phyloP scores from a whole-genome alignment of 176 grass and related monocot species.

The Canna indica region DNA sequence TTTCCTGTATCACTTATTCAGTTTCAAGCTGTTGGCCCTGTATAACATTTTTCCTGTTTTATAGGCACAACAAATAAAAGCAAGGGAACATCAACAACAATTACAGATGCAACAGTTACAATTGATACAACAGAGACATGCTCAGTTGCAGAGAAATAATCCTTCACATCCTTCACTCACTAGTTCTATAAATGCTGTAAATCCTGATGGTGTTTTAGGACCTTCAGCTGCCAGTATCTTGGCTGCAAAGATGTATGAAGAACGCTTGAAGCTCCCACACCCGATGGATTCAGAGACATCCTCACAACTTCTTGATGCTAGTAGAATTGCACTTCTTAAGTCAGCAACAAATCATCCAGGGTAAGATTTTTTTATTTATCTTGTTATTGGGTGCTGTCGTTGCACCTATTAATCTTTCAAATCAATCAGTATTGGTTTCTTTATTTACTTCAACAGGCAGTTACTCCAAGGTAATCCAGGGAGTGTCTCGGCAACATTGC shows the following conservation, averaged over 20 bases:
- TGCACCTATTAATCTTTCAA: no score
- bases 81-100: constrained; percentile 87
- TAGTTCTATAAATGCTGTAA: constrained; percentile 56
- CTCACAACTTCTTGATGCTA: constrained; percentile 60
- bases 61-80: constrained; percentile 82
- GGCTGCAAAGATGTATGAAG: constrained; percentile 96
- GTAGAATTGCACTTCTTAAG: constrained; percentile 90
- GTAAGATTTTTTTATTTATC: constrained; percentile 13
- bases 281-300: constrained; percentile 71
- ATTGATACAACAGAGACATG: constrained; percentile 71
- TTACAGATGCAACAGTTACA: constrained; percentile 93
- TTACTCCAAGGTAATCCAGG: constrained; percentile 59
- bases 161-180: constrained; percentile 52
- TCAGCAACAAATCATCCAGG: constrained; percentile 74
- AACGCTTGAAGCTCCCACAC: constrained; percentile 76
- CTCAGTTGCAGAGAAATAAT: constrained; percentile 75
- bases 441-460: constrained; percentile 36
- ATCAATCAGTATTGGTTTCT: background rate
- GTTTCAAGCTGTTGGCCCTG: background rate
- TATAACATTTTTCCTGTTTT: constrained; percentile 1
- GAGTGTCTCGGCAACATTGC: constrained; percentile 80
- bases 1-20: background rate
- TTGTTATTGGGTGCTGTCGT: no score
- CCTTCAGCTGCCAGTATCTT: constrained; percentile 83
- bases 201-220: constrained; percentile 69